Conservation (phyloP, 345 rosid species). For the Lumnitzera littorea region DNA sequence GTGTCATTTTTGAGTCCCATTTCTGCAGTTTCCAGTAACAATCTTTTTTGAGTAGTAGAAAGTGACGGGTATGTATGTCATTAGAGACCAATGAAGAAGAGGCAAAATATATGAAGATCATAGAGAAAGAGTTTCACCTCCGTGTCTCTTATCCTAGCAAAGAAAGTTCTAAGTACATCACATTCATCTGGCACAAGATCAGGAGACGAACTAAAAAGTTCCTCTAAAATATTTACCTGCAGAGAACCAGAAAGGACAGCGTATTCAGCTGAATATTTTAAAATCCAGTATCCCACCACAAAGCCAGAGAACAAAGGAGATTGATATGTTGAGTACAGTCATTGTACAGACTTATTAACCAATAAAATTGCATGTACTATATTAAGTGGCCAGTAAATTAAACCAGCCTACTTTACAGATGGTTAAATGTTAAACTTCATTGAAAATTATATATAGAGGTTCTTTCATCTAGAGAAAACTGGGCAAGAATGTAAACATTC, state of each 20-base stretch:
- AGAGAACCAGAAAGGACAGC: slow-evolving; percentile 9
- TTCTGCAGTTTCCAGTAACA: slow-evolving; percentile 40
- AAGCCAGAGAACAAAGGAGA: no score
- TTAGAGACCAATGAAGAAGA: not conserved
- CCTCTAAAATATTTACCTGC: slow-evolving; percentile 81
- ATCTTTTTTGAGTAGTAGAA: slow-evolving; percentile 2
- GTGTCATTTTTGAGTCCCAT: slow-evolving; percentile 65
- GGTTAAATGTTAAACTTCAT: no score
- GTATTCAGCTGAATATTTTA: no score
- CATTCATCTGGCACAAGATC: slow-evolving; percentile 38
- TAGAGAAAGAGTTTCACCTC: slow-evolving; percentile 40
- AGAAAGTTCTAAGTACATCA: slow-evolving; percentile 43
- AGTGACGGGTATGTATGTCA: not conserved
- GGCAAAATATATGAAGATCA: slow-evolving; percentile 11
- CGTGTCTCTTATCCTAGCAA: slow-evolving; percentile 65
- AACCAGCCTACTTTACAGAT: no score
- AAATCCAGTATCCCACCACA: no score
- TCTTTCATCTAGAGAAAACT: no score
- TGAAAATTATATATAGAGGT: no score
- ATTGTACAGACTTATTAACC: no score
- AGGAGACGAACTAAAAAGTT: slow-evolving; percentile 50
- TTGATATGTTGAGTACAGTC: no score
- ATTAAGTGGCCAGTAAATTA: no score
- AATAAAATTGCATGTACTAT: no score
- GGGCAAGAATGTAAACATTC: no score